Conservation (phyloP, 768 basidiomycete species). For the Trametes villosa region DNA sequence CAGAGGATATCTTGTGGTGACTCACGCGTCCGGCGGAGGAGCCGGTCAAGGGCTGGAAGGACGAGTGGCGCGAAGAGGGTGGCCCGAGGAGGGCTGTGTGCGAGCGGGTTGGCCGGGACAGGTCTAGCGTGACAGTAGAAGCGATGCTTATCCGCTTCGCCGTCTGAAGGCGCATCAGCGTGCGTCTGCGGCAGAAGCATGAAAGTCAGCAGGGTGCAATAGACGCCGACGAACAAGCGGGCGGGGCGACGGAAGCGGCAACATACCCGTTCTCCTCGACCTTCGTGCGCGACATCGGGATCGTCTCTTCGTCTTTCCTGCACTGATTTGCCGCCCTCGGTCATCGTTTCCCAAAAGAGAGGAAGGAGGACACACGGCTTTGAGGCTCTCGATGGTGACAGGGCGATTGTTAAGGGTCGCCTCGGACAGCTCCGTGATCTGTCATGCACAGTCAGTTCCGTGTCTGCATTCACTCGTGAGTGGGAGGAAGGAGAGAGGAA, state of each 20-base stretch:
- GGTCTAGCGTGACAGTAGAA: slow-evolving; percentile 53
- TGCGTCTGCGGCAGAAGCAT: slow-evolving; percentile 54
- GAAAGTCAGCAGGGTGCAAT: slow-evolving; percentile 1
- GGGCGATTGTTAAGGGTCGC: slow-evolving; percentile 66
- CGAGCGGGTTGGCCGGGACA: slow-evolving; percentile 49
- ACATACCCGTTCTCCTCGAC: slow-evolving; percentile 85
- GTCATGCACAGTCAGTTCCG: too few relatives aligned
- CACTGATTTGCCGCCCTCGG: slow-evolving; percentile 41
- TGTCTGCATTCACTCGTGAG: too few relatives aligned
- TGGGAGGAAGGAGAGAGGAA: too few relatives aligned
- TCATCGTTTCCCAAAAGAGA: too few relatives aligned
- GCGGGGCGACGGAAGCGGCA: too few relatives aligned
- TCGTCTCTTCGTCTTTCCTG: slow-evolving; percentile 78
- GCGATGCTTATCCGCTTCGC: slow-evolving; percentile 70
- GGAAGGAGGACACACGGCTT: slow-evolving; percentile 49
- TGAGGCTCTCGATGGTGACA: slow-evolving; percentile 58
- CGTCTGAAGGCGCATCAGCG: slow-evolving; percentile 84
- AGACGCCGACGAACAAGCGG: background rate
- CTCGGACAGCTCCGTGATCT: slow-evolving; percentile 72
- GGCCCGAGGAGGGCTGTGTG: slow-evolving; percentile 45
- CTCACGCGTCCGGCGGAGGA: slow-evolving; percentile 47
- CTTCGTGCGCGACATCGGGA: slow-evolving; percentile 74
- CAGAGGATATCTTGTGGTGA: slow-evolving; percentile 75
- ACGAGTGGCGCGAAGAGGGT: slow-evolving; percentile 67
- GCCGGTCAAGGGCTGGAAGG: slow-evolving; percentile 75